These are phyloP conservation scores for Calocybe cyanea DNA, from an alignment of 768 basidiomycete genomes.

Conservation along the genomic window DNA sequence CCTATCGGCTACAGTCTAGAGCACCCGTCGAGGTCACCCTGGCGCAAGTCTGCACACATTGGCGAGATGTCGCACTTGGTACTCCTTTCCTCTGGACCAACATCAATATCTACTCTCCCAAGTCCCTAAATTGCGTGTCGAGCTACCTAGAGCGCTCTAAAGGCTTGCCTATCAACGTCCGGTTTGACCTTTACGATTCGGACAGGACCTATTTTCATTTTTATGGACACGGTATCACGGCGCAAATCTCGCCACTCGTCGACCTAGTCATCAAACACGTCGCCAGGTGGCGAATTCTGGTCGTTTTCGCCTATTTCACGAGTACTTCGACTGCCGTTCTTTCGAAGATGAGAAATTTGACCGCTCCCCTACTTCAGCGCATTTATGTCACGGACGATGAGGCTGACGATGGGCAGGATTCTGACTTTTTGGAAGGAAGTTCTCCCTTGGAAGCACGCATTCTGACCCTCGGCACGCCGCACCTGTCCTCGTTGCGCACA, in stretches of 20 bases:
- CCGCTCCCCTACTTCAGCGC: constrained; percentile 24
- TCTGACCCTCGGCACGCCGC: constrained; percentile 12
- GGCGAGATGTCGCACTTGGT: constrained; percentile 33
- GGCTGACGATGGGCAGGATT: background rate
- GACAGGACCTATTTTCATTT: constrained; percentile 15
- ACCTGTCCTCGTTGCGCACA: constrained; percentile 4
- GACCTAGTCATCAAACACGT: constrained; percentile 19
- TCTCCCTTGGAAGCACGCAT: constrained; percentile 2
- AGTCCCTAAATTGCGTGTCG: constrained; percentile 20
- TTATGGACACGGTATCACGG: constrained; percentile 7
- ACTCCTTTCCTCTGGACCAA: constrained; percentile 37
- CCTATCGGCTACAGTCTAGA: constrained; percentile 16
- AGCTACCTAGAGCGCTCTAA: constrained; percentile 29
- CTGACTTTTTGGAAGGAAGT: background rate
- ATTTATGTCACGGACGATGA: constrained; percentile 17
- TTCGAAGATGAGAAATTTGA: constrained; percentile 13
- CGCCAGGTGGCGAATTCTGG: constrained; percentile 23
- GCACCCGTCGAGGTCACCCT: constrained; percentile 33
- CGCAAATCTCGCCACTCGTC: constrained; percentile 12
- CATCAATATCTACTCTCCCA: constrained; percentile 26
- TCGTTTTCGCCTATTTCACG: constrained; percentile 22
- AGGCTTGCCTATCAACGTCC: constrained; percentile 23
- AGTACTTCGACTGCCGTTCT: constrained; percentile 22
- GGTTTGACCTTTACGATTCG: constrained; percentile 26
- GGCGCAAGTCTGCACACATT: constrained; percentile 39